Base-by-base conservation (phyloP, 192 early-diverging fungal genomes). In the Rhizophagus sp. region DNA sequence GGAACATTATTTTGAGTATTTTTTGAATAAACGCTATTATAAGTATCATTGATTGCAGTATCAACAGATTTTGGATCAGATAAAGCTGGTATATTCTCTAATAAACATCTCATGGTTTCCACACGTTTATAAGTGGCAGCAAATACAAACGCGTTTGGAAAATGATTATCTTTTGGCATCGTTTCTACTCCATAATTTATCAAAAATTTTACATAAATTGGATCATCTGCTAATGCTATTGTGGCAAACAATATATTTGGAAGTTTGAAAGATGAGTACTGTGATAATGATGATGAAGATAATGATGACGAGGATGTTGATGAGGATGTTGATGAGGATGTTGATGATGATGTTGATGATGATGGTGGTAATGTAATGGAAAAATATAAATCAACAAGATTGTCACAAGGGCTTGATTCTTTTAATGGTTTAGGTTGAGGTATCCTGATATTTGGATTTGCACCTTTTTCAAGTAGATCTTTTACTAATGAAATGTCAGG, bases 61-160 rank as follows among this genome's bases (percentile, higher is more conserved):
- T 70, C 68, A 70, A 70, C 68, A 1, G 17, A 39, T 70, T 70
- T 36, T 4, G 68, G 68, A 70, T 70, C 68, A 41, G 34, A 13
- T 22, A 70, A 70, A 11, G 68, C 33, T 9, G 68, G 68, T 10
- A 70, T 27, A 41, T 70, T 70, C 22, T 70, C 68, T n/a, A 70
- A 36, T 34, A 70, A 39, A 70, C 68, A 70, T 70, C 68, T 70
- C 68, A 70, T 70, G 6, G 22, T 70, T 39, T 70, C 68, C 0
- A 70, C 68, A 22, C 68, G 30, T 70, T 70, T 39, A 70, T 70
- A 41, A 17, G 34, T 70, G 2, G 68, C 68, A 2, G 68, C 39
- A 70, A 70, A 70, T 39, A 70, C 68, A n/a, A 70, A 70, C 22
- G 68, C 68, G 10, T 70, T 70, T n/a, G 68, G 68, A 19, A 70